Conservation (phyloP, 2,329 filamentous ascomycete genomes). For the Penicillium sclerotigenum region DNA sequence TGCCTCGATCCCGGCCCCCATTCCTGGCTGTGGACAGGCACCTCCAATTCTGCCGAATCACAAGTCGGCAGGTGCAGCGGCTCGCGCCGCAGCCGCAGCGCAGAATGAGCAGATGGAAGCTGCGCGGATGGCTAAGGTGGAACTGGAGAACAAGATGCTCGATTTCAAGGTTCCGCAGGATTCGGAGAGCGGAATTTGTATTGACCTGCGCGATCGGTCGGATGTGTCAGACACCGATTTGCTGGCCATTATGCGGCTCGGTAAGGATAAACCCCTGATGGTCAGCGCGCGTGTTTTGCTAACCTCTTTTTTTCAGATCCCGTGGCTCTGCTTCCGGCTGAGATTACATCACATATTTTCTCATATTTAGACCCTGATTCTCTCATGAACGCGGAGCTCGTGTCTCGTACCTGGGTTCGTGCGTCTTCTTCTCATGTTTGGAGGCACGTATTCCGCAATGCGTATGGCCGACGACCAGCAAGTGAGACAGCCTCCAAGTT, state of each 20-base stretch:
- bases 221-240: conserved; percentile 36
- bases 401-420: conserved; percentile 57
- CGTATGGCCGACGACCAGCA: conserved; percentile 49
- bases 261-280: conserved; percentile 20
- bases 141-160: conserved; percentile 31
- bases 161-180: conserved; percentile 38
- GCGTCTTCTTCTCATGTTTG: conserved; percentile 59
- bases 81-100: conserved; percentile 49
- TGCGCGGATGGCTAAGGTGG: conserved; percentile 27
- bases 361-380: conserved; percentile 58
- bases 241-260: conserved; percentile 36
- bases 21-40: conserved; percentile 38
- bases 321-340: conserved; percentile 54
- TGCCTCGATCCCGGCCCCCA: conserved; percentile 28
- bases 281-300: background rate
- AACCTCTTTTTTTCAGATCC: conserved; percentile 46
- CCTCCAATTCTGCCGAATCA: conserved; percentile 42
- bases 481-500: conserved; percentile 36
- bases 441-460: conserved; percentile 59
- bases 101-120: conserved; percentile 42
- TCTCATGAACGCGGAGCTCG: conserved; percentile 53
- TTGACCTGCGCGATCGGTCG: conserved; percentile 41
- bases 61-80: conserved; percentile 43
- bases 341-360: conserved; percentile 58
- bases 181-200: conserved; percentile 51